Evolutionary conservation across 352 stramenopile species (phyloP), one percentile per base, ranked within the genome.

Genomic region (Phytopythium boreale): DNA sequence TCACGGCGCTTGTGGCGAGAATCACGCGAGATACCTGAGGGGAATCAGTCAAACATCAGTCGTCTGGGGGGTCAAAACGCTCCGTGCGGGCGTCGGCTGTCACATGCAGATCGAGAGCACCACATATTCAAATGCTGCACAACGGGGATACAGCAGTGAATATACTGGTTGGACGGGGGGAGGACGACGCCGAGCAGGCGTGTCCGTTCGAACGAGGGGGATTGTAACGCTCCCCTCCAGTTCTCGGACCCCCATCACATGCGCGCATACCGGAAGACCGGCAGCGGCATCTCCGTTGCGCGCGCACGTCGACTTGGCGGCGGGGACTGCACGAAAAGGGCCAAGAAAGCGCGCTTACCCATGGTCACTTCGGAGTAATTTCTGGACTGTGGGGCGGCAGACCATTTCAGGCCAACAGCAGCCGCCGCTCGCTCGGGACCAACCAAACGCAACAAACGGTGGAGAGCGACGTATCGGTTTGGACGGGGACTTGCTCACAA

Each of bases 1-100:
- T 99, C 93, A 75, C 98, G 96, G 81, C 98, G 97, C 92, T 99
- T 99, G 91, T 99, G 97, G 70, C 88, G 93, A 76, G 96, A 98
- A 93, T 99, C 97, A 89, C 98, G 97, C 87, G 96, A 99, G 88
- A 99, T 99, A 98, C 98, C 98, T 98, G 87, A 59, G 62, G 52
- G 43, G 20, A 67, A 43, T 49, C 43, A 66, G 43, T 47, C 41
- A 49, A 59, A 44, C 37, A 50, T 63, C 22, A 66, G 57, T 79
- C 61, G 58, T 43, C 50, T 61, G 51, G 47, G 61, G 43, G 43
- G 56, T 61, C 52, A 69, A 41, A 27, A 37, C 2, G 39, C 14
- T 12, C 39, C 14, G 14, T n/a, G 1, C 5, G 43, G 43, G 19
- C 43, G 43, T 49, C 43, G 43, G 29, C 29, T 19, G 31, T n/a